These are phyloP conservation scores for Neonectria magnoliae DNA, from an alignment of 2,329 filamentous ascomycete species.

Conservation along the genomic window DNA sequence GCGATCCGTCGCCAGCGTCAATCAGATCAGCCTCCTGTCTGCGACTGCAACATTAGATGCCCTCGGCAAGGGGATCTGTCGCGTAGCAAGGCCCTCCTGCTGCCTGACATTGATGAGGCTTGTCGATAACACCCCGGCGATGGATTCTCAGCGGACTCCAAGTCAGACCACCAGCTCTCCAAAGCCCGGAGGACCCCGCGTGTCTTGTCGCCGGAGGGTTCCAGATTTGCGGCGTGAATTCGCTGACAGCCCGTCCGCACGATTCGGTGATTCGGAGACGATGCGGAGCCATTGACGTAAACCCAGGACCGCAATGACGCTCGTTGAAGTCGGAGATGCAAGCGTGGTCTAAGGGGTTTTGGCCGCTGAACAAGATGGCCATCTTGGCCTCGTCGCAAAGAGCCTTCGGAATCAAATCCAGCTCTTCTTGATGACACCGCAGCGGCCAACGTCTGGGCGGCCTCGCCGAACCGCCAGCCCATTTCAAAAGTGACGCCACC, in stretches of 20 bases:
- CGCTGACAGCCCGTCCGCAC: conserved; percentile 1
- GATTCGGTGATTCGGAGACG: not conserved
- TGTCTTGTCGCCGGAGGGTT: not conserved
- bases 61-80: not conserved
- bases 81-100: not conserved
- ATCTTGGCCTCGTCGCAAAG: not conserved
- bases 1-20: not conserved
- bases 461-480: not conserved
- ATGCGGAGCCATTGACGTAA: not conserved
- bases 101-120: not conserved
- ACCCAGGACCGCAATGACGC: not conserved
- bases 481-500: conserved; percentile 15
- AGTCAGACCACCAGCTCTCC: conserved; percentile 17
- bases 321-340: not conserved
- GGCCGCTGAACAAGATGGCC: not conserved
- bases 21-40: not conserved
- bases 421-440: not conserved
- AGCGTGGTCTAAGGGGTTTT: not conserved
- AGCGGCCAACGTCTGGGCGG: not conserved
- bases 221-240: conserved; percentile 14
- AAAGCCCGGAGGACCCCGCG: conserved; percentile 12
- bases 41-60: not conserved
- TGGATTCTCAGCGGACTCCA: conserved; percentile 8
- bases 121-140: conserved; percentile 3
- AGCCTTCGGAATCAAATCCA: not conserved